phyloP scores from a whole-genome alignment of 2,329 filamentous ascomycete genomes.

The Aureobasidium sp. region DNA sequence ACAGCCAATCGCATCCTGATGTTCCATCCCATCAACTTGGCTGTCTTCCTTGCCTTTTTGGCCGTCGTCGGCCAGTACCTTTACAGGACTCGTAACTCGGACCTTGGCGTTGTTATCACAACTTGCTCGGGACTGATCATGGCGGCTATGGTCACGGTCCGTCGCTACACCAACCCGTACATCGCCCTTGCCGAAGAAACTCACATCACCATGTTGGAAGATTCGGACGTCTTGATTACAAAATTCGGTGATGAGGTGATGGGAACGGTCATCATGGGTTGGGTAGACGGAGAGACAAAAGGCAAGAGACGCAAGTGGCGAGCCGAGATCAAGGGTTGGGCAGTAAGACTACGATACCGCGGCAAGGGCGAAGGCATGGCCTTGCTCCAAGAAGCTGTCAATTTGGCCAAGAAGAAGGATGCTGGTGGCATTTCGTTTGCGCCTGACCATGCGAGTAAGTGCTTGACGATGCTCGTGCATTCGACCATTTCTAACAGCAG shows the following conservation, averaged over 20 bases:
- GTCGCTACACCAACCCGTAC: constrained; percentile 54
- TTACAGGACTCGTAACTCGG: constrained; percentile 30
- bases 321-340: constrained; percentile 75
- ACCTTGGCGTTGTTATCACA: constrained; percentile 48
- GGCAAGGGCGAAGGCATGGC: constrained; percentile 62
- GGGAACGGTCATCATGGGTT: constrained; percentile 59
- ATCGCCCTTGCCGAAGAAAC: constrained; percentile 52
- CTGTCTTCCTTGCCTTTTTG: constrained; percentile 30
- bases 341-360: constrained; percentile 60
- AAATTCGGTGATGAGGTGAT: constrained; percentile 61
- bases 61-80: constrained; percentile 32
- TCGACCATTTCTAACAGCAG: constrained; percentile 11
- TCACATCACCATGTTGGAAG: constrained; percentile 53
- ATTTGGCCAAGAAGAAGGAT: constrained; percentile 56
- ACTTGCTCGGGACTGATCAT: constrained; percentile 54
- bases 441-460: constrained; percentile 65
- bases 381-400: constrained; percentile 64
- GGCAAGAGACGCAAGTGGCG: constrained; percentile 45
- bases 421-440: constrained; percentile 67
- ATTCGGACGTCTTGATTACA: constrained; percentile 47
- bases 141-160: constrained; percentile 52
- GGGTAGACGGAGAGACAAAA: constrained; percentile 44
- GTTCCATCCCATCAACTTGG: constrained; percentile 47
- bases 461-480: background rate
- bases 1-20: constrained; percentile 54